phyloP scores from a whole-genome alignment of 2,329 filamentous ascomycete species.

The Pyricularia pennisetigena region DNA sequence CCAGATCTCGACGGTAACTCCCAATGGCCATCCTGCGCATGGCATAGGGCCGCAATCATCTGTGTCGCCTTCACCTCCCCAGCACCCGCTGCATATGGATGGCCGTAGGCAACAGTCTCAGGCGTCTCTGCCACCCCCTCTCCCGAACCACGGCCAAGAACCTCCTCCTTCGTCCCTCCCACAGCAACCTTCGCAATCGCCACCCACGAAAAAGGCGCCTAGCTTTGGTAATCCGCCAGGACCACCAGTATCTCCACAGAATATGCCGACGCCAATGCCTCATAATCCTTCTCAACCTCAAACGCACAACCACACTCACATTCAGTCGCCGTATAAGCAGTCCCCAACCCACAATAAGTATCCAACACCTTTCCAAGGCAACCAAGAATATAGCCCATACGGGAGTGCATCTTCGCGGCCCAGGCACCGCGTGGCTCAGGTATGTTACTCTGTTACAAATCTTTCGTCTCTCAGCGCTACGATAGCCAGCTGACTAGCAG shows the following conservation, averaged over 20 bases:
- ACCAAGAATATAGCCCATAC: slow-evolving; percentile 22
- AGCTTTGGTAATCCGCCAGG: slow-evolving; percentile 35
- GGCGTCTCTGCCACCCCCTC: too few relatives aligned
- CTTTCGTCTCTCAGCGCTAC: too few relatives aligned
- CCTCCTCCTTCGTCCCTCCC: too few relatives aligned
- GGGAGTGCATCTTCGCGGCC: slow-evolving; percentile 29
- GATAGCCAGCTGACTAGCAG: neutral
- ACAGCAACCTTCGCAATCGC: too few relatives aligned
- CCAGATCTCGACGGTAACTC: slow-evolving; percentile 14
- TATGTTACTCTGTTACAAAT: slow-evolving; percentile 18
- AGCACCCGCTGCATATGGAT: slow-evolving; percentile 25
- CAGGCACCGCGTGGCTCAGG: slow-evolving; percentile 57
- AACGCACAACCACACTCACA: neutral
- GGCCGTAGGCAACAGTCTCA: slow-evolving; percentile 30
- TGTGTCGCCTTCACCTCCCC: neutral
- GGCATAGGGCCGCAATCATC: neutral
- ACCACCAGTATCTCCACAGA: too few relatives aligned
- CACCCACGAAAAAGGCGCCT: slow-evolving; percentile 18
- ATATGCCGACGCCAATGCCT: neutral
- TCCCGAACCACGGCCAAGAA: too few relatives aligned
- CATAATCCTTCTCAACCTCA: neutral
- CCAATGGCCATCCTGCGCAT: slow-evolving; percentile 18
- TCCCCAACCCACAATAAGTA: slow-evolving; percentile 8
- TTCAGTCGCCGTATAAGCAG: slow-evolving; percentile 17
- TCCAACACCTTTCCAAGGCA: slow-evolving; percentile 11